These are phyloP conservation scores for Trichophyton rubrum DNA, from an alignment of 2,329 filamentous ascomycete species.

Conservation along the genomic window DNA sequence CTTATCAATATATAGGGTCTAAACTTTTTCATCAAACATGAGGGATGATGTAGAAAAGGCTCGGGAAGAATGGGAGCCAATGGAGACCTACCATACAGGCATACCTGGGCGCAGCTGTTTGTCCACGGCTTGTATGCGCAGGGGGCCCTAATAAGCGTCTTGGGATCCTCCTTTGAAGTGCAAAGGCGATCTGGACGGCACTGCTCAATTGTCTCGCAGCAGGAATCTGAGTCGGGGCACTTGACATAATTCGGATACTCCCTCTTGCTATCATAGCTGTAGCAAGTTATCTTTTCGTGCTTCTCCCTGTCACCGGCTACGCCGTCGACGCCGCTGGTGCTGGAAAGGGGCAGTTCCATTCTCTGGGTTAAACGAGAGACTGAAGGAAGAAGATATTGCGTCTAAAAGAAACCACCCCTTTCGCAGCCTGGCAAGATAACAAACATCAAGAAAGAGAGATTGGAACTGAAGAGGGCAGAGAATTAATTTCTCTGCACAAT, in stretches of 20 bases:
- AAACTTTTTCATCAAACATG: not conserved
- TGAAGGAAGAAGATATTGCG: not conserved
- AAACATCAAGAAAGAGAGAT: not conserved
- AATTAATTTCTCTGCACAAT: not conserved
- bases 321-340: not conserved
- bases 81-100: not conserved
- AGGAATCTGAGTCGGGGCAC: not conserved
- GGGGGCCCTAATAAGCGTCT: slow-evolving; percentile 1
- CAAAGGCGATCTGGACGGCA: slow-evolving; percentile 1
- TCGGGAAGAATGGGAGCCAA: not conserved
- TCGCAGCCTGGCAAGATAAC: not conserved
- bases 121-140: slow-evolving; percentile 2
- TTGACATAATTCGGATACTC: slow-evolving; percentile 1
- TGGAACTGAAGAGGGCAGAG: not conserved
- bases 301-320: not conserved
- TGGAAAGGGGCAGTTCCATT: not conserved
- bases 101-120: slow-evolving; percentile 2
- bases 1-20: not conserved
- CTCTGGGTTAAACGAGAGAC: not conserved
- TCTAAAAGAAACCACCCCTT: not conserved
- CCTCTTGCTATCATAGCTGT: not conserved
- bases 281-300: not conserved
- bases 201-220: slow-evolving; percentile 1
- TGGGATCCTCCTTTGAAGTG: not conserved
- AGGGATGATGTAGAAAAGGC: not conserved